Evolutionary conservation across 805 yeast species (phyloP).

Genomic region (Ogataea salicorniae): DNA sequence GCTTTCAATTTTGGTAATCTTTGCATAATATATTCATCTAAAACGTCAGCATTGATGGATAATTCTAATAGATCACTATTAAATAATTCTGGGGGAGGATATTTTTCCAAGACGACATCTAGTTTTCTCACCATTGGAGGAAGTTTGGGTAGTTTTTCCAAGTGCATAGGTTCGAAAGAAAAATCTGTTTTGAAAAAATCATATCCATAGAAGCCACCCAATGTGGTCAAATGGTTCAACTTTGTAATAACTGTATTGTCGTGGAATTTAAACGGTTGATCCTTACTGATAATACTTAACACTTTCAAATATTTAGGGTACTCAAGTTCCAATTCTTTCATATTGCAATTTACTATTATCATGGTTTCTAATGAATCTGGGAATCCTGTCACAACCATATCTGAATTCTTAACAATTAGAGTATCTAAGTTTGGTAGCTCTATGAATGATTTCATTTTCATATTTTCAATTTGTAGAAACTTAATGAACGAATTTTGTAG

Average conservation of each 20-base stretch:
- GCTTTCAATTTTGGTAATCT: background rate
- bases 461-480: background rate
- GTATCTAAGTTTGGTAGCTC: background rate
- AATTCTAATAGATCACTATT: background rate
- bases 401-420: background rate
- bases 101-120: background rate
- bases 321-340: background rate
- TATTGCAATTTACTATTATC: background rate
- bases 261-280: background rate
- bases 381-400: background rate
- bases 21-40: background rate
- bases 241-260: background rate
- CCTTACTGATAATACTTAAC: background rate
- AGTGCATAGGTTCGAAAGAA: background rate
- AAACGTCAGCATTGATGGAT: background rate
- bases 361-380: background rate
- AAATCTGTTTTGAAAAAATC: background rate
- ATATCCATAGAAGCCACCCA: background rate
- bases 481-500: background rate
- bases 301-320: background rate
- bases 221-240: background rate
- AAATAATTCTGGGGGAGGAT: background rate
- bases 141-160: background rate
- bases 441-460: background rate
- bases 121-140: background rate